Conservation (phyloP, 139 green algal genomes). For the Chlamydomonas applanata region DNA sequence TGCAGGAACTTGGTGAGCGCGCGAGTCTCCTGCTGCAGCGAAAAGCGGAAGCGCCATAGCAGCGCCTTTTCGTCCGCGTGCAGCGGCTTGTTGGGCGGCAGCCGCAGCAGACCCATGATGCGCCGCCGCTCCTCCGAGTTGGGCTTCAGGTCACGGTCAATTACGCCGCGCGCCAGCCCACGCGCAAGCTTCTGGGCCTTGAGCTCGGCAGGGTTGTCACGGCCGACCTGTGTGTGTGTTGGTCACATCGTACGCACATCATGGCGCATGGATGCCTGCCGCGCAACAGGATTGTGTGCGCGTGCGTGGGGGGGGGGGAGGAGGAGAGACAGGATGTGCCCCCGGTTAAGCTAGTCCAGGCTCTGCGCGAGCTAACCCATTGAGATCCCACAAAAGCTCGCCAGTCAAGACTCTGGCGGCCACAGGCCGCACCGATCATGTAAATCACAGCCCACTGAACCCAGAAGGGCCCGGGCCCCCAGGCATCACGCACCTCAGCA, state of each 20-base stretch:
- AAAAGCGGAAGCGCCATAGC: slow-evolving; percentile 88
- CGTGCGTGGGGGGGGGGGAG: neutral
- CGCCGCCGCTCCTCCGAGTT: slow-evolving; percentile 65
- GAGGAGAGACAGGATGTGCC: neutral
- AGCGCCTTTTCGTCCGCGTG: slow-evolving; percentile 58
- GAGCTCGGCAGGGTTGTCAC: slow-evolving; percentile 83
- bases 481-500: slow-evolving; percentile 49
- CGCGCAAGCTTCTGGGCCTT: slow-evolving; percentile 93
- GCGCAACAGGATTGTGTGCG: neutral
- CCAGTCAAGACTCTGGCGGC: too few relatives aligned
- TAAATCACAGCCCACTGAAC: too few relatives aligned
- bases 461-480: too few relatives aligned
- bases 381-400: too few relatives aligned
- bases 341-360: too few relatives aligned
- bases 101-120: slow-evolving; percentile 35
- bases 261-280: too few relatives aligned
- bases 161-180: slow-evolving; percentile 57
- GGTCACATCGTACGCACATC: too few relatives aligned
- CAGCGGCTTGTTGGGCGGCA: slow-evolving; percentile 68
- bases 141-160: slow-evolving; percentile 83
- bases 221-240: slow-evolving; percentile 55
- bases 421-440: too few relatives aligned
- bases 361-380: too few relatives aligned
- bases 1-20: slow-evolving; percentile 86
- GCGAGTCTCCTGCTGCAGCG: slow-evolving; percentile 61